A percentile compares a stretch with the other conserved stretches of the same genome.
These are phyloP conservation scores for Vaccinium darrowii DNA, from an alignment of 148 eudicot species.

Conservation along the genomic window DNA sequence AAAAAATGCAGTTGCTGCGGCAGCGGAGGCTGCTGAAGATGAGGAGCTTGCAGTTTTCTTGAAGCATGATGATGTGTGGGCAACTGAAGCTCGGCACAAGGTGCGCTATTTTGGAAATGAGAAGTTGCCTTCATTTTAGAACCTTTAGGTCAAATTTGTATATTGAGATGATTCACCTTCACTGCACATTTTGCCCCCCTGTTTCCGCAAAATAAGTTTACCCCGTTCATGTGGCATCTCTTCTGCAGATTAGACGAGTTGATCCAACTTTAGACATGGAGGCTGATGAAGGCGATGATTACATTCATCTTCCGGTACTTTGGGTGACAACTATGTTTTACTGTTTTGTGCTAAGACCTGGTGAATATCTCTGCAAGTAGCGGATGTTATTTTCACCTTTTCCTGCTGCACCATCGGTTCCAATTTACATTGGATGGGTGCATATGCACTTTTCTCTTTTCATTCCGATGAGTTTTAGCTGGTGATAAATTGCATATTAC, in stretches of 20 bases:
- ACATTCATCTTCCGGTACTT: constrained; percentile 84
- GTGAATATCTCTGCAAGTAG: not conserved
- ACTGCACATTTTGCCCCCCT: constrained; percentile 12
- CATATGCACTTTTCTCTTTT: not conserved
- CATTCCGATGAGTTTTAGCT: not conserved
- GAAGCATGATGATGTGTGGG: constrained; percentile 83
- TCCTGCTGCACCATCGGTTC: not conserved
- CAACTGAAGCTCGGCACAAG: constrained; percentile 81
- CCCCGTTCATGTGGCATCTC: constrained; percentile 16
- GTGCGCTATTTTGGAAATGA: constrained; percentile 30
- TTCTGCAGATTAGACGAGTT: constrained; percentile 79
- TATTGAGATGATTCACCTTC: not conserved
- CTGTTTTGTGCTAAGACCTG: constrained; percentile 8
- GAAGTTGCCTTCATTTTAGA: not conserved
- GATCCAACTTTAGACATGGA: constrained; percentile 98
- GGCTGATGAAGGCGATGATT: constrained; percentile 97
- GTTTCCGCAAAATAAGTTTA: not conserved
- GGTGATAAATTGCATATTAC: not conserved
- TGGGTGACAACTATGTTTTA: not conserved
- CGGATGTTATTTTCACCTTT: not conserved
- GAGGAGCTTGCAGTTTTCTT: constrained; percentile 87
- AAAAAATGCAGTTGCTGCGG: constrained; percentile 87
- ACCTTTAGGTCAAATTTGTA: not conserved
- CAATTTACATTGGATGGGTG: not conserved
- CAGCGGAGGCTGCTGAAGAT: constrained; percentile 98